Conservation (phyloP, 2,329 filamentous ascomycete species). For the Venturia carpophila region DNA sequence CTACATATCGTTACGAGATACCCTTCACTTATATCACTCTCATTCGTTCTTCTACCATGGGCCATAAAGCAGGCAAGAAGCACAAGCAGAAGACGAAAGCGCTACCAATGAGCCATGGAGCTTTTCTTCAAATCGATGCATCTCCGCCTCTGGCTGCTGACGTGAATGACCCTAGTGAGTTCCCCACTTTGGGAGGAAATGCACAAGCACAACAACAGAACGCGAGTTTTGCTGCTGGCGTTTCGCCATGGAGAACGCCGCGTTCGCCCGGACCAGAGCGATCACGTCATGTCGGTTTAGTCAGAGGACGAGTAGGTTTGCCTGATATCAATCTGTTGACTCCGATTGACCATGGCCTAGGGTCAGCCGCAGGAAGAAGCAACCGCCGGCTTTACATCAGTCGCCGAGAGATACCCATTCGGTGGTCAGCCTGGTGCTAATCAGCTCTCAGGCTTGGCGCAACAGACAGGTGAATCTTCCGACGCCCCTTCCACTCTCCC, state of each 20-base stretch:
- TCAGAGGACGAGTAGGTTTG: background rate
- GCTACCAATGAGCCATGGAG: background rate
- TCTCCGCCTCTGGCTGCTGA: constrained; percentile 1
- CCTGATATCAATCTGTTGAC: constrained; percentile 2
- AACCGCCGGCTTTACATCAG: constrained; percentile 44
- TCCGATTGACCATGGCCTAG: constrained; percentile 22
- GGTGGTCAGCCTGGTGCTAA: constrained; percentile 48
- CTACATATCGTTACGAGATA: background rate
- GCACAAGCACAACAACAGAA: constrained; percentile 44
- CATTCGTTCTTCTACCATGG: background rate
- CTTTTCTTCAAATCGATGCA: background rate
- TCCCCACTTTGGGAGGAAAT: constrained; percentile 52
- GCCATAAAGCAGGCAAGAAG: background rate
- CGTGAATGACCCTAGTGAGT: constrained; percentile 41
- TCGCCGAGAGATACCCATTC: constrained; percentile 49
- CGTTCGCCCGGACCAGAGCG: constrained; percentile 45
- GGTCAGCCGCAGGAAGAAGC: constrained; percentile 34
- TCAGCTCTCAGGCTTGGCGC: constrained; percentile 34
- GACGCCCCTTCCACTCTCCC: constrained; percentile 30
- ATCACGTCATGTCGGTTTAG: constrained; percentile 28
- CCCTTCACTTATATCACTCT: constrained; percentile 14
- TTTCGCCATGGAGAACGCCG: constrained; percentile 21
- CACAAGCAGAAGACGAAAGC: background rate
- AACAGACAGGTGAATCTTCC: constrained; percentile 48
- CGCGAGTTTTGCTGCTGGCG: constrained; percentile 20